Percentiles rank a stretch among this genome's conserved stretches.
Conservation (phyloP, 2,329 filamentous ascomycete species). For the Sarocladiaceae sp. region DNA sequence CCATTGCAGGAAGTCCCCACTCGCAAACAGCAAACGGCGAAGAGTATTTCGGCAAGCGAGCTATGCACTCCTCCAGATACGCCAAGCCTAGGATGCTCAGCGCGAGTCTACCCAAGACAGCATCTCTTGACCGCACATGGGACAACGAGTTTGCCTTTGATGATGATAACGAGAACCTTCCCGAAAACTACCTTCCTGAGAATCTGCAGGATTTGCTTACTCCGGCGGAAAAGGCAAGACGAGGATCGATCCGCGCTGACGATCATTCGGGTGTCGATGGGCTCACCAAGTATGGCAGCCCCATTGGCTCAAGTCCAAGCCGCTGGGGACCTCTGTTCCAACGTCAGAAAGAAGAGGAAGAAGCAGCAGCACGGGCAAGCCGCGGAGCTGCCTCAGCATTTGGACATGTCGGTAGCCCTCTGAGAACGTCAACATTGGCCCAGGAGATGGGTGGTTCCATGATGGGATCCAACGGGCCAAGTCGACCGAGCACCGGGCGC, state of each 20-base stretch:
- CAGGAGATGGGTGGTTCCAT: slow-evolving; percentile 39
- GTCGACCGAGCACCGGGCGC: slow-evolving; percentile 32
- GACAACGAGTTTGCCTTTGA: slow-evolving; percentile 58
- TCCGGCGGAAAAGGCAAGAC: slow-evolving; percentile 59
- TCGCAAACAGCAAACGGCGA: slow-evolving; percentile 48
- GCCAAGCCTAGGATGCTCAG: slow-evolving; percentile 61
- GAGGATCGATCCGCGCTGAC: slow-evolving; percentile 54
- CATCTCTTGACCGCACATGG: slow-evolving; percentile 59
- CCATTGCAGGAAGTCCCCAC: slow-evolving; percentile 41
- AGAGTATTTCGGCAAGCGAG: slow-evolving; percentile 63
- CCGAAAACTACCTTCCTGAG: slow-evolving; percentile 63
- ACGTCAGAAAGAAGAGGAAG: slow-evolving; percentile 53
- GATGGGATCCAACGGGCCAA: slow-evolving; percentile 28
- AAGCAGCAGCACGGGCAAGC: slow-evolving; percentile 28
- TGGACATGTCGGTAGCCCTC: slow-evolving; percentile 59
- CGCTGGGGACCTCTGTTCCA: slow-evolving; percentile 57
- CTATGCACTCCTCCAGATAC: slow-evolving; percentile 63
- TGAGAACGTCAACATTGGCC: slow-evolving; percentile 57
- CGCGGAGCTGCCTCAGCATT: slow-evolving; percentile 45
- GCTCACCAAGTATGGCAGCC: slow-evolving; percentile 55
- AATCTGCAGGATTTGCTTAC: slow-evolving; percentile 61
- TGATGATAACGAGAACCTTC: slow-evolving; percentile 53
- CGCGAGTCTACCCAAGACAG: slow-evolving; percentile 60
- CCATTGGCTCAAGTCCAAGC: slow-evolving; percentile 48
- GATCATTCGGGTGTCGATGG: slow-evolving; percentile 41